These are phyloP conservation scores for Arthrobotrys sinensis DNA, from an alignment of 2,329 filamentous ascomycete species.

Conservation along the genomic window DNA sequence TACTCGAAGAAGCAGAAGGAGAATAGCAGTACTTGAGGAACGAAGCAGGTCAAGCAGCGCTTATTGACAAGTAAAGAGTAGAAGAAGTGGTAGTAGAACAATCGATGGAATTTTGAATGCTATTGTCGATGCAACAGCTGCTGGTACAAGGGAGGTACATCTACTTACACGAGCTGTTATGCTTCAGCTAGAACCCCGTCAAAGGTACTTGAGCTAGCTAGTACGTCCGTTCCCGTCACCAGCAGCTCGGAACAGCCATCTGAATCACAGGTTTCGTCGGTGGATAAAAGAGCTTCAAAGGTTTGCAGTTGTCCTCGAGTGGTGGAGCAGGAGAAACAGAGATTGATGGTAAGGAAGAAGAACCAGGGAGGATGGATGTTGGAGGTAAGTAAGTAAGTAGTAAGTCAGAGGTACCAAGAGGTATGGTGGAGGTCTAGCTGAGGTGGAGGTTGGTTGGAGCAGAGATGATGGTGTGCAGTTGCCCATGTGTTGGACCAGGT, in stretches of 20 bases:
- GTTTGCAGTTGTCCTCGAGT: conserved; percentile 62
- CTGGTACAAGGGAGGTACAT: not conserved
- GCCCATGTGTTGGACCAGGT: conserved; percentile 29
- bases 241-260: conserved; percentile 19
- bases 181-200: conserved; percentile 13
- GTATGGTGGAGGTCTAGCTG: conserved; percentile 3
- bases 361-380: conserved; percentile 59
- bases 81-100: too few relatives aligned
- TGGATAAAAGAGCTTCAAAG: conserved; percentile 34
- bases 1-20: conserved; percentile 9
- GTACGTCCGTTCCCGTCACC: not conserved
- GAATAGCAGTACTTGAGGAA: not conserved
- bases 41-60: too few relatives aligned
- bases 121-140: not conserved
- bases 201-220: not conserved
- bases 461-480: conserved; percentile 22
- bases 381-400: conserved; percentile 14
- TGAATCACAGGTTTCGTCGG: conserved; percentile 27
- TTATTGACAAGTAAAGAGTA: too few relatives aligned
- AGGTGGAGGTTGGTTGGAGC: conserved; percentile 18
- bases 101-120: conserved; percentile 3
- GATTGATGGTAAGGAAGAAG: conserved; percentile 66
- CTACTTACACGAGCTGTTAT: conserved; percentile 9
- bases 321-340: conserved; percentile 68
- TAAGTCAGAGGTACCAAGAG: not conserved